Base-by-base conservation (phyloP, 2,329 filamentous ascomycete genomes). In the Alternaria alternata region DNA sequence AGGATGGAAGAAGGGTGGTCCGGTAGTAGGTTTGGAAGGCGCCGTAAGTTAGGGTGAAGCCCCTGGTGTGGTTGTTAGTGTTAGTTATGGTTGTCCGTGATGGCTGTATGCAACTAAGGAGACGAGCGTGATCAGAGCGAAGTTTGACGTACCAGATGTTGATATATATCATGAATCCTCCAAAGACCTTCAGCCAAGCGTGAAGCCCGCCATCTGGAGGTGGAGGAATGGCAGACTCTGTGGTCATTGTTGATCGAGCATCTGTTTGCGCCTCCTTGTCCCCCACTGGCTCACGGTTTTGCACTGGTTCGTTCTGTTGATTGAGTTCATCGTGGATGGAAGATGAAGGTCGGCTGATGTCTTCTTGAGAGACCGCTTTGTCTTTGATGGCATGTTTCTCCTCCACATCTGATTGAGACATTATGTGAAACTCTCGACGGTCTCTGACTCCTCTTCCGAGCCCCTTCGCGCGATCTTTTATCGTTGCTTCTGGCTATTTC, bases 11-110 rank as follows among this genome's bases (percentile, higher is more conserved):
- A 11, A 81, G 76, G 24, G 79, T 73, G 1, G 66, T 67, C 32
- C 77, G 69, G 65, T 84, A 84, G 70, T 83, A 84, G 5, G 79
- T 68, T 68, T 84, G 79, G 54, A 83, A 83, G 1, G 75, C 77
- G 22, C 81, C 81, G 48, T 76, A 82, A 3, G 74, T 69, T 18
- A 81, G 70, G 0, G 79, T 78, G 55, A 81, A 80, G 11, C 80
- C 80, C 80, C 79, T 78, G 39, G 14, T 16, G 32, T 32, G 32
- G 34, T 6, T 65, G 28, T 5, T 38, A 9, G 8, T 52, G 63
- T 55, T 47, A n/a, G 22, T 16, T 9, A 36, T 38, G 34, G 8
- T 8, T 32, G 28, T 11, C 12, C 12, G 7, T 32, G 6, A 7
- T 39, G 22, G 7, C 5, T 7, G 7, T 16, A 12, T 26, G 16